Conservation (phyloP, 1,284 basidiomycete genomes). For the Lentinula novae-zelandiae region DNA sequence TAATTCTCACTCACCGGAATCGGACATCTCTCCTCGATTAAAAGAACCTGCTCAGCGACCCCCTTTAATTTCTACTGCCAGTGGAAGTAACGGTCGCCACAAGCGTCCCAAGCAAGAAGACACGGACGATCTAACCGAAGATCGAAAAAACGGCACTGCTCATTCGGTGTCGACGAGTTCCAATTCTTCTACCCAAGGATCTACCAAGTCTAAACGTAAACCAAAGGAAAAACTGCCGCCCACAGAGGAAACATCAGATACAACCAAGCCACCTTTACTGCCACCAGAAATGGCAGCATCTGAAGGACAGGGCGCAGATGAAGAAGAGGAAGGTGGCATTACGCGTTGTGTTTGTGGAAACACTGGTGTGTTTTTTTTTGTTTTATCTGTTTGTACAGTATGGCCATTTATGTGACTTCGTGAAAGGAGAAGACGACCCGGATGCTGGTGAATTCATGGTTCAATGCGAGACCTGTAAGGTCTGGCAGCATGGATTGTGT, state of each 20-base stretch:
- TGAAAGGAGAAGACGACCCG: slow-evolving; percentile 69
- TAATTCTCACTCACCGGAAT: slow-evolving; percentile 73
- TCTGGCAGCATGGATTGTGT: slow-evolving; percentile 97
- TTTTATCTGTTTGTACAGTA: slow-evolving; percentile 15
- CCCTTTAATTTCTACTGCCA: slow-evolving; percentile 38
- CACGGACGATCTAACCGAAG: slow-evolving; percentile 56
- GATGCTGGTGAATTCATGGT: slow-evolving; percentile 92
- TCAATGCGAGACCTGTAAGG: slow-evolving; percentile 94
- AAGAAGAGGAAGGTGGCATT: slow-evolving; percentile 79
- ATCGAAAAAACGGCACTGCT: slow-evolving; percentile 35
- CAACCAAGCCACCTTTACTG: slow-evolving; percentile 25
- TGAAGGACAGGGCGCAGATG: slow-evolving; percentile 36
- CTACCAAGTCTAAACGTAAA: slow-evolving; percentile 50
- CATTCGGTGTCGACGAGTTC: slow-evolving; percentile 20
- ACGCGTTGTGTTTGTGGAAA: slow-evolving; percentile 95
- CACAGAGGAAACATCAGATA: slow-evolving; percentile 35
- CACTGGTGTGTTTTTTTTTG: slow-evolving; percentile 57
- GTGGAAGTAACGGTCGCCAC: slow-evolving; percentile 35
- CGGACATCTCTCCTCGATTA: slow-evolving; percentile 38
- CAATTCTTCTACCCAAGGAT: slow-evolving; percentile 33
- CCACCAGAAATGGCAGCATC: slow-evolving; percentile 27
- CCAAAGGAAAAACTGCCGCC: slow-evolving; percentile 31
- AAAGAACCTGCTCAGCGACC: slow-evolving; percentile 49
- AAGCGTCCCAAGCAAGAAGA: slow-evolving; percentile 76
- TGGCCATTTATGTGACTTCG: slow-evolving; percentile 16